Base-by-base conservation (phyloP, 768 basidiomycete species). In the Steccherinum ochraceum region DNA sequence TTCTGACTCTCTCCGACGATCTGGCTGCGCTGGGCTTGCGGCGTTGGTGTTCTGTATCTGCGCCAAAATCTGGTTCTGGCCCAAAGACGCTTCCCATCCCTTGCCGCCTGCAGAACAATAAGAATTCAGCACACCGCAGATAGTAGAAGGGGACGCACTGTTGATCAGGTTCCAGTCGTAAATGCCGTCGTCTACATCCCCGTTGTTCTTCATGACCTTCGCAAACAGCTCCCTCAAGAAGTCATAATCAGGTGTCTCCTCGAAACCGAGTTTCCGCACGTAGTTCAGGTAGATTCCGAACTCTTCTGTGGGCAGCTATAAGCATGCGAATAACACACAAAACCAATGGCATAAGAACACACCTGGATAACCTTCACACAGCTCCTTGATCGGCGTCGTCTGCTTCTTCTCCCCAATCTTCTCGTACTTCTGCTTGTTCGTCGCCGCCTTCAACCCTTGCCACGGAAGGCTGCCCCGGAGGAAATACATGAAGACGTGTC, bases 331-430 rank as follows among this genome's bases (percentile, higher is more conserved):
- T 35, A 16, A 35, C 30, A 10, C 41, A 18, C 18, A 18, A 43
- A 43, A 7, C 7, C 25, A 52, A 45, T 30, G 5, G 27, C 53
- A 25, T 52, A 45, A 40, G 27, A 35, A 65, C 78, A 54, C 58
- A 92, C 92, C 93, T 45, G 96, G 95, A 73, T 86, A 93, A 51
- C 92, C 90, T 60, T 98, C 96, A 62, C 87, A 92, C 21, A 99
- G 78, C 64, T 99, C 96, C 72, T 92, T 95, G 68, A 99, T 97
- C 5, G 89, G 88, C 24, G 96, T 98, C 12, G 89, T 89, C 73
- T 98, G 96, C 78, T 93, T 99, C 86, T 99, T 99, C 77, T 99
- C 95, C 56, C 95, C 95, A 67, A 99, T 99, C 78, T 98, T 99
- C 77, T 99, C 95, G 73, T 99, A 99, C 77, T 98, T 92, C 69